Percentiles rank a stretch among this genome's conserved stretches.
Evolutionary conservation across 176 grass and related monocot genomes (phyloP).

Genomic region (Olyra latifolia): DNA sequence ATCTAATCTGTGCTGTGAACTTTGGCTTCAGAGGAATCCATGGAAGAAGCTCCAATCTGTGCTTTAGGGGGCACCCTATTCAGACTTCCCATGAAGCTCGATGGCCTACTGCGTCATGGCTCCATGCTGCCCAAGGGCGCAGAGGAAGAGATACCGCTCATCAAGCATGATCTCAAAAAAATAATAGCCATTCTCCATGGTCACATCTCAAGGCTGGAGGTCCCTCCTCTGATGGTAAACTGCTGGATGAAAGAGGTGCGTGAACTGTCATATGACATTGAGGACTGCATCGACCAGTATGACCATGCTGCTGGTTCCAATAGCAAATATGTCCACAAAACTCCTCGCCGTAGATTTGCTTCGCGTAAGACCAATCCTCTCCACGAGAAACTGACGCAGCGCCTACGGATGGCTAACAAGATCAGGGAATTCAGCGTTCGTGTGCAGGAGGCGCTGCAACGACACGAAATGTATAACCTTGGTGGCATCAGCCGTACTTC

Average conservation of each 20-base stretch:
- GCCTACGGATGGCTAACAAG: conserved; percentile 40
- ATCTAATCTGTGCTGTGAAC: neutral
- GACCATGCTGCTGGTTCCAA: neutral
- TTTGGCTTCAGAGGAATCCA: neutral
- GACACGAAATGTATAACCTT: neutral
- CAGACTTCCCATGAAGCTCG: neutral
- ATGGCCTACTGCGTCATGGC: neutral
- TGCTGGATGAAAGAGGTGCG: conserved; percentile 40
- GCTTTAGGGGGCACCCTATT: neutral
- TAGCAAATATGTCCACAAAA: neutral
- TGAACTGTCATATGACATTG: conserved; percentile 20
- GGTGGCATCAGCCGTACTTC: neutral
- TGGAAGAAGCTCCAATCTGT: neutral
- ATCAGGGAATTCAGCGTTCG: conserved; percentile 30
- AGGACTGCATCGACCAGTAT: conserved; percentile 26
- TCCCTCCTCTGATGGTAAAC: neutral
- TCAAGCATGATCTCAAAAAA: conserved; percentile 5
- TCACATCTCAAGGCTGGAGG: neutral
- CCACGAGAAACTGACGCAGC: conserved; percentile 4
- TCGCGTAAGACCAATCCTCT: neutral
- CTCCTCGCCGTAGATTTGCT: neutral
- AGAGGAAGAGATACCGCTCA: neutral
- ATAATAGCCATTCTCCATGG: neutral
- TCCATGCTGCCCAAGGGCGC: conserved; percentile 8
- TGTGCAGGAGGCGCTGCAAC: conserved; percentile 16